Evolutionary conservation across 352 stramenopile species (phyloP).

Genomic region (Phytophthora tentaculata): DNA sequence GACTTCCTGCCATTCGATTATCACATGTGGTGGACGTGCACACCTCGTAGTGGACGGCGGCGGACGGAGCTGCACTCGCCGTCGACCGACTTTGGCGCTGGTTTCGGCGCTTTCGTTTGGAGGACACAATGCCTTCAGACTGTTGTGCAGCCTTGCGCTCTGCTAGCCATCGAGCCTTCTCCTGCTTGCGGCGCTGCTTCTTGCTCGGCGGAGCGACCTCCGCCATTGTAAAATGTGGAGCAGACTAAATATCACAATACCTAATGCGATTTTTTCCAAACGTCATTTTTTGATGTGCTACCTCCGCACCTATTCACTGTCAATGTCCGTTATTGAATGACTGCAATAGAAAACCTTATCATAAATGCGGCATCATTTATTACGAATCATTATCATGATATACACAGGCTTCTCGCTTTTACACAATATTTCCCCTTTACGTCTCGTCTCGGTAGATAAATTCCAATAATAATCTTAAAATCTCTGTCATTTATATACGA

Average conservation of each 20-base stretch:
- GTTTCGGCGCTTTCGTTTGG: constrained; percentile 50
- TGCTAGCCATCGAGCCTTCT: constrained; percentile 45
- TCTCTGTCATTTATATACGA: too few species aligned
- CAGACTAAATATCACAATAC: constrained; percentile 4
- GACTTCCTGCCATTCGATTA: constrained; percentile 30
- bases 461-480: too few species aligned
- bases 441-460: too few species aligned
- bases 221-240: constrained; percentile 20
- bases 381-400: too few species aligned
- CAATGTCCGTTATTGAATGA: too few species aligned
- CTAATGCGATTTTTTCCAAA: background rate
- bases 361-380: too few species aligned
- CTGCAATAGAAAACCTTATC: too few species aligned
- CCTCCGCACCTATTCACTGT: too few species aligned
- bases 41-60: constrained; percentile 30
- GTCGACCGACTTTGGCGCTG: constrained; percentile 34
- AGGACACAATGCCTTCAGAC: constrained; percentile 14
- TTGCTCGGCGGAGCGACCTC: constrained; percentile 38
- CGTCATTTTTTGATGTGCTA: background rate
- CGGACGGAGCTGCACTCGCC: constrained; percentile 14
- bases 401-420: too few species aligned
- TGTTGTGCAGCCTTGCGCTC: constrained; percentile 43
- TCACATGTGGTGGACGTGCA: constrained; percentile 41
- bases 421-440: too few species aligned
- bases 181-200: constrained; percentile 57